Evolutionary conservation across 2,329 filamentous ascomycete species (phyloP).

Genomic region (Colletotrichum coccodes): DNA sequence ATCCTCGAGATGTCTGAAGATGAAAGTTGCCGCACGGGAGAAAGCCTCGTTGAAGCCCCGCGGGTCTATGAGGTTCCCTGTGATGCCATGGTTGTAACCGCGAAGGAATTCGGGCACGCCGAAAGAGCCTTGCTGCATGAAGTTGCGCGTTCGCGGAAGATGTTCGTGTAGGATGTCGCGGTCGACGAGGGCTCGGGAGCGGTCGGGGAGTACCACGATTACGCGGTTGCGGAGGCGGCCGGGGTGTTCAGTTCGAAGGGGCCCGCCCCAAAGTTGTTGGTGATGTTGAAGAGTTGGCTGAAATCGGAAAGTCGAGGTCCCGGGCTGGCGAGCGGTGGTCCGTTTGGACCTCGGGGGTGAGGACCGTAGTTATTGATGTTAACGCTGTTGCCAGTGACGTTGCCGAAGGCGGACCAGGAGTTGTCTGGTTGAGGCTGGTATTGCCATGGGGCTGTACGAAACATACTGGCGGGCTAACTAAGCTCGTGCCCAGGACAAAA

Average conservation of each 20-base stretch:
- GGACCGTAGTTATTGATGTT: conserved; percentile 25
- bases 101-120: conserved; percentile 23
- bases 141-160: conserved; percentile 28
- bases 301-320: conserved; percentile 11
- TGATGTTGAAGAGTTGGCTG: conserved; percentile 13
- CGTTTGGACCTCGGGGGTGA: background rate
- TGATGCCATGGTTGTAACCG: conserved; percentile 19
- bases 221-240: conserved; percentile 21
- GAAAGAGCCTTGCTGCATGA: conserved; percentile 5
- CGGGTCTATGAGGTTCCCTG: background rate
- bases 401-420: background rate
- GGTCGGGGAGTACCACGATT: conserved; percentile 25
- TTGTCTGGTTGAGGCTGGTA: background rate
- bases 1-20: conserved; percentile 27
- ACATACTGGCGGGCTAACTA: conserved; percentile 1
- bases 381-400: conserved; percentile 8
- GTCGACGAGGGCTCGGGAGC: conserved; percentile 12
- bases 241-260: background rate
- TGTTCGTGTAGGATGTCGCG: conserved; percentile 22
- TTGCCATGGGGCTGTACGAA: conserved; percentile 11
- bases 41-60: background rate
- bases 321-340: background rate
- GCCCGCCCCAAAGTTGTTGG: background rate
- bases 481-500: too few species aligned
- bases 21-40: conserved; percentile 8